Base-by-base conservation (phyloP, 1,284 basidiomycete genomes). In the Puccinia polysora region DNA sequence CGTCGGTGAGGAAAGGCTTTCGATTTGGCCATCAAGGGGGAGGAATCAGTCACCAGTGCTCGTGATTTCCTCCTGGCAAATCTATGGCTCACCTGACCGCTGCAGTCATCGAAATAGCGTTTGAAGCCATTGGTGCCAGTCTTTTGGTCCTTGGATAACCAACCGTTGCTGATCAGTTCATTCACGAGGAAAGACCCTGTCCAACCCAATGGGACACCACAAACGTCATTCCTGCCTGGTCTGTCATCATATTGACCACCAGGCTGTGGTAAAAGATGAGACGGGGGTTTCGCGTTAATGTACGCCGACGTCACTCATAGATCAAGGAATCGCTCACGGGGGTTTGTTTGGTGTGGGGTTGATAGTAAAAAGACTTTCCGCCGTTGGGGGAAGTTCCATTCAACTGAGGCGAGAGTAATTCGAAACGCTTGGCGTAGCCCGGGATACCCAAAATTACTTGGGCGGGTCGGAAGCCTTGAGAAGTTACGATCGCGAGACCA, bases 31-130 rank as follows among this genome's bases (percentile, higher is more conserved):
- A n/a, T n/a, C n/a, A n/a, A n/a, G n/a, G n/a, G n/a, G n/a, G n/a
- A n/a, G n/a, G n/a, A n/a, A n/a, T n/a, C n/a, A n/a, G n/a, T n/a
- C n/a, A n/a, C n/a, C n/a, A n/a, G n/a, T n/a, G n/a, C n/a, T n/a
- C n/a, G n/a, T n/a, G n/a, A n/a, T n/a, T n/a, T n/a, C n/a, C n/a
- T n/a, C n/a, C n/a, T n/a, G n/a, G n/a, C n/a, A n/a, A n/a, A n/a
- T n/a, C n/a, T n/a, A n/a, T n/a, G n/a, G 49, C 70, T 55, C 8
- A 72, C 70, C 25, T 43, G 49, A 12, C 62, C 70, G n/a, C 70
- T 72, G 43, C 70, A 72, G 6, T 12, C 12, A 50, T 72, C 70
- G 28, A 47, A 64, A 25, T 64, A 36, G n/a, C 70, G 70, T n/a
- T 43, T 49, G 62, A 64, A 72, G 15, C 70, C 70, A 18, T 65